Percentiles rank a stretch among this genome's conserved stretches.
These are phyloP conservation scores for Coffea eugenioides DNA, from an alignment of 257 asterid species.

Conservation along the genomic window DNA sequence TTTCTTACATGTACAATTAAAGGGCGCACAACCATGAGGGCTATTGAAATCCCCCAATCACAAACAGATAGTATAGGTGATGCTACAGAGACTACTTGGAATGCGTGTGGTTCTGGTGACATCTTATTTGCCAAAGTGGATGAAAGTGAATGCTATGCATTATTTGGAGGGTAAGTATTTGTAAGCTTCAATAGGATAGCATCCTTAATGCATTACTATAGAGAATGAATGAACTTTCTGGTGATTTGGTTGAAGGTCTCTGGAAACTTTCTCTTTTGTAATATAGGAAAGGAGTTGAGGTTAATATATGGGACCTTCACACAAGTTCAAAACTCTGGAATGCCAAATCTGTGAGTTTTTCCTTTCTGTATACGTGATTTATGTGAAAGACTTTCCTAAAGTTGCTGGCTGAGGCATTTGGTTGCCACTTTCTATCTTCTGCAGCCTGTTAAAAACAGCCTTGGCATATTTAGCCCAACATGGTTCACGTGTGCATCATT, in stretches of 20 bases:
- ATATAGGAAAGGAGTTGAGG: slow-evolving; percentile 87
- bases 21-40: slow-evolving; percentile 58
- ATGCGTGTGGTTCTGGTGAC: slow-evolving; percentile 65
- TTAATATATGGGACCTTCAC: slow-evolving; percentile 80
- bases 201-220: background rate
- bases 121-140: slow-evolving; percentile 66
- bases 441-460: slow-evolving; percentile 82
- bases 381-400: background rate
- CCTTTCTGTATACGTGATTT: slow-evolving; percentile 5
- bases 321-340: slow-evolving; percentile 56
- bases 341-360: slow-evolving; percentile 73
- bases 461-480: slow-evolving; percentile 81
- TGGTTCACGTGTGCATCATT: slow-evolving; percentile 88
- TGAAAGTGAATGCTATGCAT: slow-evolving; percentile 59
- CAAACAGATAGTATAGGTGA: slow-evolving; percentile 36
- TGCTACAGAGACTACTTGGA: slow-evolving; percentile 51
- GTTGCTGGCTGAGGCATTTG: slow-evolving; percentile 16
- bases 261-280: background rate
- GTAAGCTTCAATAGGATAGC: background rate
- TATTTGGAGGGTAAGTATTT: slow-evolving; percentile 86
- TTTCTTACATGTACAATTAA: slow-evolving; percentile 66
- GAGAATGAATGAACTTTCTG: background rate
- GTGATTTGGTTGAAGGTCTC: background rate
- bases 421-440: slow-evolving; percentile 26
- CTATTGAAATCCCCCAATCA: slow-evolving; percentile 41